Conservation (phyloP, 257 asterid genomes). For the Ligustrum vulgare region DNA sequence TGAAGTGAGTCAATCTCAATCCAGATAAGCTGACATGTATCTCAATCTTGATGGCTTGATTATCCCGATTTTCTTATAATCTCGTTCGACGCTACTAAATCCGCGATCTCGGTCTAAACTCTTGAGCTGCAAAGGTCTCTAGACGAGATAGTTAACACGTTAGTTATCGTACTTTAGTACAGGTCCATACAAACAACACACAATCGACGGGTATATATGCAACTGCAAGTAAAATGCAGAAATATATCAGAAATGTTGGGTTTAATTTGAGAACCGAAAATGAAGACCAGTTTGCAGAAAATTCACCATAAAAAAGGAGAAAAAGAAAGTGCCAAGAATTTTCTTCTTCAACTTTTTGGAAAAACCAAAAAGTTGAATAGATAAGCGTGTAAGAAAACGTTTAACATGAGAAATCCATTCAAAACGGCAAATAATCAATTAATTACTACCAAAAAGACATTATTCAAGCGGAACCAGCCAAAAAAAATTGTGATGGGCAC, state of each 20-base stretch:
- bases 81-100: not conserved
- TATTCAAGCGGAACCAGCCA: too few relatives aligned
- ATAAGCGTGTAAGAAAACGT: not conserved
- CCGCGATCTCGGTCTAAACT: not conserved
- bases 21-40: not conserved
- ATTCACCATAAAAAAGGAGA: not conserved
- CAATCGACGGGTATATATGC: not conserved
- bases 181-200: not conserved
- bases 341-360: not conserved
- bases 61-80: not conserved
- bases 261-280: not conserved
- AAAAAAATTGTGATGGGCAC: too few relatives aligned
- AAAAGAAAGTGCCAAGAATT: not conserved
- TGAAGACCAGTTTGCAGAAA: not conserved
- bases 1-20: not conserved
- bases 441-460: too few relatives aligned
- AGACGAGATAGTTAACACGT: not conserved
- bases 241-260: not conserved
- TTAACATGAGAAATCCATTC: not conserved
- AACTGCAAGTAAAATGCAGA: conserved; percentile 6
- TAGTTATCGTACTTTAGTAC: too few relatives aligned
- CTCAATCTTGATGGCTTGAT: too few relatives aligned
- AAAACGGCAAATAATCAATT: not conserved
- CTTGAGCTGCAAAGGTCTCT: not conserved
- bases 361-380: not conserved